Percentiles rank a stretch among this genome's conserved stretches.
These are phyloP conservation scores for Decorospora gaudefroyi DNA, from an alignment of 2,329 filamentous ascomycete genomes.

Conservation along the genomic window DNA sequence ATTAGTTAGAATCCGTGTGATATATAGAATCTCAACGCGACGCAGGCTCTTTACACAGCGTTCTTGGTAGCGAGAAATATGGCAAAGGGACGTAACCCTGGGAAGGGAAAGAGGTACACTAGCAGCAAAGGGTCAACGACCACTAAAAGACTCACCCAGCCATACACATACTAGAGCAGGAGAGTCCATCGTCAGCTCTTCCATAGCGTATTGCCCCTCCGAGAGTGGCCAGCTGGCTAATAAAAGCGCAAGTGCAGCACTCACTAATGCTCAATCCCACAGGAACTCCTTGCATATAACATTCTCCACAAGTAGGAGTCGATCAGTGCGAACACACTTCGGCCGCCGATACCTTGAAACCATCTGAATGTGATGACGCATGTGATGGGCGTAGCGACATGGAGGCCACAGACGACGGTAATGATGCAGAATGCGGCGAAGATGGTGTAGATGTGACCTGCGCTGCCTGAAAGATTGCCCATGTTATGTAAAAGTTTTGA, in stretches of 20 bases:
- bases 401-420: constrained; percentile 40
- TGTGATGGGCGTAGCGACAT: constrained; percentile 36
- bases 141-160: too few relatives aligned
- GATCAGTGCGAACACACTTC: constrained; percentile 39
- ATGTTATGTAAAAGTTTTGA: constrained; percentile 5
- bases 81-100: too few relatives aligned
- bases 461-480: constrained; percentile 8
- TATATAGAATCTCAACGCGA: too few relatives aligned
- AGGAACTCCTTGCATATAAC: constrained; percentile 16
- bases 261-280: constrained; percentile 10
- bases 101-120: too few relatives aligned
- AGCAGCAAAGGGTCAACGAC: too few relatives aligned
- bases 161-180: too few relatives aligned
- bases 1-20: too few relatives aligned
- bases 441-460: constrained; percentile 34
- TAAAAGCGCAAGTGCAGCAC: constrained; percentile 10
- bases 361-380: constrained; percentile 45
- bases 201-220: constrained; percentile 15
- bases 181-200: background rate
- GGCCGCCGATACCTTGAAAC: constrained; percentile 43
- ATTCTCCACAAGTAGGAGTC: constrained; percentile 40
- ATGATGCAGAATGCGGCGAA: constrained; percentile 44
- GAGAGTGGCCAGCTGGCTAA: constrained; percentile 18
- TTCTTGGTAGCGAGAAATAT: too few relatives aligned
- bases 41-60: too few relatives aligned